These are phyloP conservation scores for Torulaspora franciscae DNA, from an alignment of 805 yeast genomes.

Conservation along the genomic window DNA sequence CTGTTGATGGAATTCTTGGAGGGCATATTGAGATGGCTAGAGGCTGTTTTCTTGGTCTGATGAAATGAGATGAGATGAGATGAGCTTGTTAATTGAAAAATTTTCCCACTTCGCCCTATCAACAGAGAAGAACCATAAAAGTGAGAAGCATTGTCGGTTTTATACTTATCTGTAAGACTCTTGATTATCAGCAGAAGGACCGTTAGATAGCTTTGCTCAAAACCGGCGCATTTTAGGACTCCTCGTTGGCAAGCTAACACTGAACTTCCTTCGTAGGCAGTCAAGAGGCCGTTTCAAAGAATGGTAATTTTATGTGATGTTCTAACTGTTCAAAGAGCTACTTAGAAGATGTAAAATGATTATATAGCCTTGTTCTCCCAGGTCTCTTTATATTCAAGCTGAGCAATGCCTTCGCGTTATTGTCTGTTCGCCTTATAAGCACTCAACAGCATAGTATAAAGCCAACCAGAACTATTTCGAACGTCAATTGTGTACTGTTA, in stretches of 20 bases:
- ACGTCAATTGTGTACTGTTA: not conserved
- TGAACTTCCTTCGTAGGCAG: too few relatives aligned
- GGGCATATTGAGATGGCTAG: constrained; percentile 50
- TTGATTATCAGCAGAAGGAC: not conserved
- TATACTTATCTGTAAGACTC: not conserved
- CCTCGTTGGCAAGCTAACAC: not conserved
- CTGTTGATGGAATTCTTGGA: constrained; percentile 77
- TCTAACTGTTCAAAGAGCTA: too few relatives aligned
- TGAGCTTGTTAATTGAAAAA: constrained; percentile 12
- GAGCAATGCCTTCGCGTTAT: not conserved
- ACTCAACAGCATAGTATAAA: not conserved
- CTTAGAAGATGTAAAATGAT: not conserved
- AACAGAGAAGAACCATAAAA: not conserved
- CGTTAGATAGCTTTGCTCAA: not conserved
- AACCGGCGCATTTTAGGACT: not conserved
- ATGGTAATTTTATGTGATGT: too few relatives aligned
- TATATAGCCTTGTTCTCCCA: not conserved
- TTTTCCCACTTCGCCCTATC: constrained; percentile 4
- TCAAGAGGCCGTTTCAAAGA: too few relatives aligned
- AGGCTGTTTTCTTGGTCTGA: not conserved
- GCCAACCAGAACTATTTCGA: not conserved
- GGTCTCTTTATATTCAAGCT: not conserved
- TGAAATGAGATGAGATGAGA: constrained; percentile 9
- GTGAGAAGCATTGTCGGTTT: not conserved
- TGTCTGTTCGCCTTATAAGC: not conserved